These are phyloP conservation scores for Saturnispora ahearnii DNA, from an alignment of 805 yeast genomes.

Conservation along the genomic window DNA sequence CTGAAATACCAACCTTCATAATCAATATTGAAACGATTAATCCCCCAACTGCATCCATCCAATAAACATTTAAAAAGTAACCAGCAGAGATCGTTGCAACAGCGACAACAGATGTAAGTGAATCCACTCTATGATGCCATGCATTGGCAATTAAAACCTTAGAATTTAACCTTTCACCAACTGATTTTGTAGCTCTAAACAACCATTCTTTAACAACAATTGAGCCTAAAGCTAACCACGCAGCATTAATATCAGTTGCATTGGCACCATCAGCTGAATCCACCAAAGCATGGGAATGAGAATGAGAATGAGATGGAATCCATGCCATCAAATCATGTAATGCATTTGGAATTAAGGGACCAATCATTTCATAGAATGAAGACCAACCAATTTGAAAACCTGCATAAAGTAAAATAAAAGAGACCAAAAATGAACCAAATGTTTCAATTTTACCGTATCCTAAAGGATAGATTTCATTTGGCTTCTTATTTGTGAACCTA, in stretches of 20 bases:
- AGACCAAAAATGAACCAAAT: constrained; percentile 82
- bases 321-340: constrained; percentile 45
- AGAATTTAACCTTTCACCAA: constrained; percentile 72
- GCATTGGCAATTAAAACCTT: constrained; percentile 93
- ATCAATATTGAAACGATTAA: constrained; percentile 73
- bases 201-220: constrained; percentile 84
- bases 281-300: constrained; percentile 31
- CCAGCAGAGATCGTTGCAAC: constrained; percentile 82
- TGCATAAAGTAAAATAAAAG: constrained; percentile 73
- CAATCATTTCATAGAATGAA: constrained; percentile 58
- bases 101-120: constrained; percentile 86
- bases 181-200: constrained; percentile 69
- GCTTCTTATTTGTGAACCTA: constrained; percentile 54
- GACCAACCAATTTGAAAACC: constrained; percentile 89
- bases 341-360: constrained; percentile 57
- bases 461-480: constrained; percentile 57
- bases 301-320: constrained; percentile 45
- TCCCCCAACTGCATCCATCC: constrained; percentile 93
- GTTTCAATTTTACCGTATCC: constrained; percentile 94
- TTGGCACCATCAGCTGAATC: constrained; percentile 21
- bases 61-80: constrained; percentile 61
- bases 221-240: constrained; percentile 90
- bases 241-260: constrained; percentile 76
- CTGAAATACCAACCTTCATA: constrained; percentile 74
- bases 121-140: constrained; percentile 97